Evolutionary conservation across 306 rosid species (phyloP).

Genomic region (Quercus berberidifolia): DNA sequence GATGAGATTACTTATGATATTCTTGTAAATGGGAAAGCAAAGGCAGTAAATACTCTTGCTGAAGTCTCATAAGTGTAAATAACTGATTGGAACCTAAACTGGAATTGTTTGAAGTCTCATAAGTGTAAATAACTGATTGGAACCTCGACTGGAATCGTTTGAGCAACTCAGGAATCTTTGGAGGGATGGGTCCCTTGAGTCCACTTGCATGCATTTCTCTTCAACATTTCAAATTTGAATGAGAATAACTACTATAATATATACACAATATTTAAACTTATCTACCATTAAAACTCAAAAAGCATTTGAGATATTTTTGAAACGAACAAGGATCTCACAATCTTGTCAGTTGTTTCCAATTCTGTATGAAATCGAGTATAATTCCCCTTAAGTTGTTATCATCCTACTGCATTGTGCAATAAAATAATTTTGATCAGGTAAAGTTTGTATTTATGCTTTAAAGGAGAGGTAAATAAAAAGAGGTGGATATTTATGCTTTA

Average conservation of each 20-base stretch:
- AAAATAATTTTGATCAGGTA: background rate
- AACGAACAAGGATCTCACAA: slow-evolving; percentile 49
- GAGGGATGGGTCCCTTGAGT: slow-evolving; percentile 81
- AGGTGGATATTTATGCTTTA: background rate
- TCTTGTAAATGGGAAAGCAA: slow-evolving; percentile 62
- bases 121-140: background rate
- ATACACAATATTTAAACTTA: background rate
- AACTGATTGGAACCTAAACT: background rate
- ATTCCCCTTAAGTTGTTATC: too few species aligned
- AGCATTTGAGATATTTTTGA: background rate
- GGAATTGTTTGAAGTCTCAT: slow-evolving; percentile 36
- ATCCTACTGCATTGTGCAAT: slow-evolving; percentile 63
- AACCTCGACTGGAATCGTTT: too few species aligned
- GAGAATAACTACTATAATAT: background rate
- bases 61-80: slow-evolving; percentile 1
- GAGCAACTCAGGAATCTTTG: slow-evolving; percentile 5
- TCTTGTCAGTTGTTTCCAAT: slow-evolving; percentile 50
- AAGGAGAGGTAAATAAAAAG: background rate
- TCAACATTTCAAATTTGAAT: slow-evolving; percentile 25
- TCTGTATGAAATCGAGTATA: background rate
- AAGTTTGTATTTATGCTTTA: background rate
- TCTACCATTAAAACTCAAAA: background rate
- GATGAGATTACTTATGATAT: slow-evolving; percentile 57
- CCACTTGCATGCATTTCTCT: slow-evolving; percentile 91
- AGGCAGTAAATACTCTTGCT: slow-evolving; percentile 24